Evolutionary conservation across 805 yeast genomes (phyloP), one percentile per base, ranked within the genome.

Genomic region (Blastobotrys mokoenaii): DNA sequence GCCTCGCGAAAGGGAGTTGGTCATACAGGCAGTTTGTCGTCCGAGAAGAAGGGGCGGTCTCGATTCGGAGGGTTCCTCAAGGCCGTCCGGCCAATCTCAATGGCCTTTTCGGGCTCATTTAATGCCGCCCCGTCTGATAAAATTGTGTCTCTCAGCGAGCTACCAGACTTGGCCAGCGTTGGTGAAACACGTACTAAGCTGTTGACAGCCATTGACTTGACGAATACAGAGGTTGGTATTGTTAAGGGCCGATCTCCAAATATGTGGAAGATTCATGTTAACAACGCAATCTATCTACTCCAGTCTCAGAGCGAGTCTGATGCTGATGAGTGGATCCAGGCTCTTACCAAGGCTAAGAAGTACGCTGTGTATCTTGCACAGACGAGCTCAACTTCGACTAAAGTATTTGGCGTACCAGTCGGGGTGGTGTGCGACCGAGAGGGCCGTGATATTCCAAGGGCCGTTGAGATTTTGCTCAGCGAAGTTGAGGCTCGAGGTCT

Each of bases 371-470:
- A 40, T 15, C 45, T 45, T 40, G 38, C 42, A 7, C 52, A 49
- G 18, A 40, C 43, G 10, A 29, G 49, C 10, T 52, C 55, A 7
- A 40, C 50, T 6, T 55, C 56, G 29, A 72, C 76, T 22, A 69
- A 69, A 51, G 84, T 90, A 2, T 90, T 89, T 71, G 97, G 97
- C 11, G 82, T 88, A 39, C 96, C 97, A 1, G 68, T 90, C 31
- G 76, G 72, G 30, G 78, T 77, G 51, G 76, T 88, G 3, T 87
- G 96, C 60, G 75, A 70, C 44, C 70, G 95, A 42, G 95, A 87
- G 53, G 67, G 74, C 8, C 65, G 78, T 0, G 50, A 64, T 1
- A 67, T 80, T 29, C 97, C 97, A 1, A 64, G 59, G 4, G 76
- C 89, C 37, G 77, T 89, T 46, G 78, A 73, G 31, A 72, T 73